Conservation (phyloP, 129 eudicot species). For the Lactuca sativa region DNA sequence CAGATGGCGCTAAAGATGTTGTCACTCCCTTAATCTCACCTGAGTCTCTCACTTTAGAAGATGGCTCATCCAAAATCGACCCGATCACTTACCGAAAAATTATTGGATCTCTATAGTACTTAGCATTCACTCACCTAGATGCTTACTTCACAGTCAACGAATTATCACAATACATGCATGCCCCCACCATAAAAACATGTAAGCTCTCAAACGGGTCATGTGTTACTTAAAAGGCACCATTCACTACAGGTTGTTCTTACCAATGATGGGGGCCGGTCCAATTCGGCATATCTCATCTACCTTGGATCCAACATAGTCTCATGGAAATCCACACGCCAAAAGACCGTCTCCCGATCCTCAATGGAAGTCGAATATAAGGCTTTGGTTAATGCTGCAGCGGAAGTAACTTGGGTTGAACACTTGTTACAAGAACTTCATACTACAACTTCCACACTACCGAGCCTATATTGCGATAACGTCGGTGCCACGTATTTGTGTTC, state of each 20-base stretch:
- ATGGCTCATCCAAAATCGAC: not conserved
- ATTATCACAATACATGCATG: conserved; percentile 13
- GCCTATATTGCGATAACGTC: not conserved
- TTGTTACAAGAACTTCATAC: not conserved
- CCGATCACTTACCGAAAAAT: not conserved
- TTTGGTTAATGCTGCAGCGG: not conserved
- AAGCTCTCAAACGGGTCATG: conserved; percentile 10
- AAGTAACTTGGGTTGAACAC: conserved; percentile 1
- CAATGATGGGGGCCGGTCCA: not conserved
- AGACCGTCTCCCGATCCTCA: conserved; percentile 8
- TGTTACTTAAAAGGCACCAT: conserved; percentile 2
- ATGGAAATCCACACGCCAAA: not conserved
- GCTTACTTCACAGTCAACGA: not conserved
- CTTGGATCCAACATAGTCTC: too few species aligned
- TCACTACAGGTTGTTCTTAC: not conserved
- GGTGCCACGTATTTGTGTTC: not conserved
- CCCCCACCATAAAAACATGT: not conserved
- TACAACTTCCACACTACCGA: not conserved
- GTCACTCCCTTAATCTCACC: not conserved
- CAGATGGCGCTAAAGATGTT: conserved; percentile 7
- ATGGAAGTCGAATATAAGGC: not conserved
- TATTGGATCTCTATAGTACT: conserved; percentile 1
- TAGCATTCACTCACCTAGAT: conserved; percentile 9
- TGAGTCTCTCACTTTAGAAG: not conserved
- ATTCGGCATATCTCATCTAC: too few species aligned